A percentile compares a stretch with the other conserved stretches of the same genome.
These are phyloP conservation scores for Camellia sinensis DNA, from an alignment of 148 eudicot genomes.

Conservation along the genomic window DNA sequence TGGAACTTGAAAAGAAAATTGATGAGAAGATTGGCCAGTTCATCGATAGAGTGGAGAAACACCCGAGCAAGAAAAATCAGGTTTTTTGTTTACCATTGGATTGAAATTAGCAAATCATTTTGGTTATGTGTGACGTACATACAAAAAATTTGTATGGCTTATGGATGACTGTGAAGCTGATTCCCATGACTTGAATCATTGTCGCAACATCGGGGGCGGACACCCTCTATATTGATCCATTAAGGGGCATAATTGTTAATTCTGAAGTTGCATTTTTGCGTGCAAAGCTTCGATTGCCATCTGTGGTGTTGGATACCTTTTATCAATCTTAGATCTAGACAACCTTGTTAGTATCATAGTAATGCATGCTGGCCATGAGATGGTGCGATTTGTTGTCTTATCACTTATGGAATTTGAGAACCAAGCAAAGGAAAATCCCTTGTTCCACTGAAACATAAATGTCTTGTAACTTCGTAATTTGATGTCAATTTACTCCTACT, in stretches of 20 bases:
- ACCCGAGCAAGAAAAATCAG: constrained; percentile 98
- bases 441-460: background rate
- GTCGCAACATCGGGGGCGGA: too few species aligned
- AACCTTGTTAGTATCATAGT: background rate
- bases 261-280: background rate
- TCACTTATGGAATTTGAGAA: background rate
- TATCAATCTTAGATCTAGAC: background rate
- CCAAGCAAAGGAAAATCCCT: background rate
- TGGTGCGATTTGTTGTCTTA: constrained; percentile 8
- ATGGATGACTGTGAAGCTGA: too few species aligned
- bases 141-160: background rate
- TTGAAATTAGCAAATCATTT: constrained; percentile 1
- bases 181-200: too few species aligned
- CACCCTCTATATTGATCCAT: too few species aligned
- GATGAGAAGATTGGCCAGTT: constrained; percentile 95
- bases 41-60: constrained; percentile 84
- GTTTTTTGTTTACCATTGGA: constrained; percentile 27
- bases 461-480: background rate
- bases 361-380: background rate
- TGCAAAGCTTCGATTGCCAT: background rate
- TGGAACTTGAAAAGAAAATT: constrained; percentile 83
- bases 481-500: background rate
- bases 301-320: background rate
- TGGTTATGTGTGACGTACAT: background rate
- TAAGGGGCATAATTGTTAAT: background rate